A percentile compares a stretch with the other conserved stretches of the same genome.
Evolutionary conservation across 2,329 filamentous ascomycete genomes (phyloP).

Genomic region (Pezicula radicicola): DNA sequence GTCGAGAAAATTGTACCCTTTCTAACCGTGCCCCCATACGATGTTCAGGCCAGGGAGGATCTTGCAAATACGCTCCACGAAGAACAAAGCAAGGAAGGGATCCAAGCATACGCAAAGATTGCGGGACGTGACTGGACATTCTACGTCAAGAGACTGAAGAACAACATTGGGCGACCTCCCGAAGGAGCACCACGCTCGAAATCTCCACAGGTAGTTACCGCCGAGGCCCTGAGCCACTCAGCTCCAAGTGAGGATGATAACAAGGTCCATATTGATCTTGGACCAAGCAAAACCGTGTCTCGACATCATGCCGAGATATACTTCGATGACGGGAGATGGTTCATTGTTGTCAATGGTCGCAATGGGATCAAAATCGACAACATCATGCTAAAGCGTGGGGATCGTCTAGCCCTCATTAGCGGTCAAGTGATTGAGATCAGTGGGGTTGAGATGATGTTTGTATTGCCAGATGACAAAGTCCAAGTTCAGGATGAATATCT

Average conservation of each 20-base stretch:
- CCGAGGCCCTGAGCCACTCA: slow-evolving; percentile 1
- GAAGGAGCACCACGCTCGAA: slow-evolving; percentile 36
- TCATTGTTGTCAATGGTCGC: slow-evolving; percentile 81
- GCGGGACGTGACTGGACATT: slow-evolving; percentile 81
- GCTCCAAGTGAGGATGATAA: slow-evolving; percentile 12
- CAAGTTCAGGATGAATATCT: slow-evolving; percentile 68
- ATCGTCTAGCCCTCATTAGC: slow-evolving; percentile 65
- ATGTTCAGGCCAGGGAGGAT: slow-evolving; percentile 58
- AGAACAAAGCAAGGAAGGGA: slow-evolving; percentile 52
- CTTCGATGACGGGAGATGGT: slow-evolving; percentile 76
- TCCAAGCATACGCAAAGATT: slow-evolving; percentile 78
- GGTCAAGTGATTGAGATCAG: slow-evolving; percentile 91
- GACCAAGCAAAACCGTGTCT: slow-evolving; percentile 78
- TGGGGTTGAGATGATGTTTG: slow-evolving; percentile 97
- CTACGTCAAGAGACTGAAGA: slow-evolving; percentile 71
- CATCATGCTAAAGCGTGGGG: slow-evolving; percentile 61
- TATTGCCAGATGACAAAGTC: slow-evolving; percentile 75
- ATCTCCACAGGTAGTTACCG: slow-evolving; percentile 13
- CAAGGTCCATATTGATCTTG: slow-evolving; percentile 79
- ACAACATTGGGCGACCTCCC: slow-evolving; percentile 72
- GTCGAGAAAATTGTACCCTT: slow-evolving; percentile 20
- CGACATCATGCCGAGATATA: slow-evolving; percentile 72
- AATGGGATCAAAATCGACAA: slow-evolving; percentile 90
- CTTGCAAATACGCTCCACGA: slow-evolving; percentile 64
- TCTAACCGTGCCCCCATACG: slow-evolving; percentile 28